Evolutionary conservation across 2,329 filamentous ascomycete genomes (phyloP).

Genomic region (Fusarium caatingaense): DNA sequence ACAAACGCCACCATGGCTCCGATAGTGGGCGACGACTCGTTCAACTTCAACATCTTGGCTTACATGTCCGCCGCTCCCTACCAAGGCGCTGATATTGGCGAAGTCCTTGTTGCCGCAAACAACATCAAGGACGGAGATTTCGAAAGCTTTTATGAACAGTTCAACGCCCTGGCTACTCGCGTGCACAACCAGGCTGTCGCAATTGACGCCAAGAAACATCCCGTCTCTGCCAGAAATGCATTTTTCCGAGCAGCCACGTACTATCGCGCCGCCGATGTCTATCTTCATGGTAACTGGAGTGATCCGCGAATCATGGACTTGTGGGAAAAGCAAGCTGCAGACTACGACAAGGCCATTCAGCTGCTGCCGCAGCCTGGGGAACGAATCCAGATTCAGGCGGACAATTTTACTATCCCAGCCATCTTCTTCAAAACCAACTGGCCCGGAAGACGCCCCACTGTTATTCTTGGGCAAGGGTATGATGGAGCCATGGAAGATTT

Average conservation of each 20-base stretch:
- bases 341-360: conserved; percentile 54
- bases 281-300: conserved; percentile 54
- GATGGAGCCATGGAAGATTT: conserved; percentile 59
- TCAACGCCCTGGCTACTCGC: conserved; percentile 41
- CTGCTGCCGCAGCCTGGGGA: conserved; percentile 52
- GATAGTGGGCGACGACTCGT: conserved; percentile 6
- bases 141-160: conserved; percentile 41
- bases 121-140: conserved; percentile 42
- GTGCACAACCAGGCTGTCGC: conserved; percentile 35
- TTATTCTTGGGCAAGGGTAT: conserved; percentile 57
- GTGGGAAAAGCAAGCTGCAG: conserved; percentile 51
- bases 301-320: conserved; percentile 54
- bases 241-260: conserved; percentile 56
- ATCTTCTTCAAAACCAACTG: conserved; percentile 50
- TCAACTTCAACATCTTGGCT: conserved; percentile 14
- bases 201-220: conserved; percentile 36
- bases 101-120: conserved; percentile 49
- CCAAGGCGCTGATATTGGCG: conserved; percentile 43
- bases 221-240: conserved; percentile 42
- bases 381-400: conserved; percentile 47
- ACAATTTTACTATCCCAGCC: conserved; percentile 51
- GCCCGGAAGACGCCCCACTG: conserved; percentile 48
- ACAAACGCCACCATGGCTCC: conserved; percentile 8
- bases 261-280: conserved; percentile 57
- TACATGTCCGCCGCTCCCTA: not conserved